Base-by-base conservation (phyloP, 805 yeast species). In the Middelhovenomyces tepae region DNA sequence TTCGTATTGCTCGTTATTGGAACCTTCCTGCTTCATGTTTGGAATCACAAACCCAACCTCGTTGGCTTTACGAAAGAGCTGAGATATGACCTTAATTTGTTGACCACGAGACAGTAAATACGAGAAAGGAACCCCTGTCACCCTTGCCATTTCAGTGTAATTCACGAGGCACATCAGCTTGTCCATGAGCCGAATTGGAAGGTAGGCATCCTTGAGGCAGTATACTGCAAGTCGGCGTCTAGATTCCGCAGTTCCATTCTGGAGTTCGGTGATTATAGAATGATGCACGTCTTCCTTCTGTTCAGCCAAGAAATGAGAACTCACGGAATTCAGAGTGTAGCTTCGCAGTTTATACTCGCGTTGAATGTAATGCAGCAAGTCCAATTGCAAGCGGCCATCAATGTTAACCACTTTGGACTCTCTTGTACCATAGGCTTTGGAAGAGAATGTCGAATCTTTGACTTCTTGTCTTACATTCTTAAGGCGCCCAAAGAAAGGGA, bases 71-170 rank as follows among this genome's bases (percentile, higher is more conserved):
- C 99, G 69, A 60, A 84, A 91, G 31, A 91, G 65, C 60, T 91
- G 99, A 0, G 97, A 87, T 31, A 91, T 76, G 50, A 91, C 99
- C 57, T 91, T 91, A 56, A 91, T 89, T 59, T 93, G 98, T 62
- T 91, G 99, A 24, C 99, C 99, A 53, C 99, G 72, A 10, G 93
- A 56, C 27, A 91, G 62, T 40, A 91, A 67, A 51, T 76, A 89
- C 1, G 95, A 80, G 50, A 91, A 85, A 0, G 99, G 98, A 7
- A 91, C 97, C 44, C 99, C 99, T 0, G 98, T 91, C 17, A 91
- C 99, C 64, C 99, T 78, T 1, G 98, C 96, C 99, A 91, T 91
- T 60, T 91, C 99, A 1, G 96, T 89, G 59, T 91, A 91, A 51
- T 91, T 91, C 40, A 93, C 94, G 40, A 91, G 65, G 48, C 96